Percentiles rank a stretch among this genome's conserved stretches.
Conservation (phyloP, 2,329 filamentous ascomycete species). For the Xylaria polymorpha region DNA sequence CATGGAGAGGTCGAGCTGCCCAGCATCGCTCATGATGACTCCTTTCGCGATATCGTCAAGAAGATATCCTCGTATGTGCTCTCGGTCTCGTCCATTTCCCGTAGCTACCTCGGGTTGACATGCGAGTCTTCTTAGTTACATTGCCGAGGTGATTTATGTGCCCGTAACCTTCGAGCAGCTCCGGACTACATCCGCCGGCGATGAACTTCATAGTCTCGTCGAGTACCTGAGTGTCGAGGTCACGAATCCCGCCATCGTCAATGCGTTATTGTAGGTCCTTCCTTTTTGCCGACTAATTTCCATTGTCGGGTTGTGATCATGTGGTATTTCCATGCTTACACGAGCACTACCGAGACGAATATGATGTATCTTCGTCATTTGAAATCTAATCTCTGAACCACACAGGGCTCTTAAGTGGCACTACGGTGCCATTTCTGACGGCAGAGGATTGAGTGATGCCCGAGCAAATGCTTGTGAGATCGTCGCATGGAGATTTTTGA, state of each 20-base stretch:
- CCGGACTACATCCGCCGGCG: slow-evolving; percentile 72
- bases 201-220: slow-evolving; percentile 68
- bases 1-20: slow-evolving; percentile 58
- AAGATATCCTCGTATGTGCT: slow-evolving; percentile 70
- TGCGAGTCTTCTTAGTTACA: slow-evolving; percentile 60
- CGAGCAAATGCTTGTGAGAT: slow-evolving; percentile 82
- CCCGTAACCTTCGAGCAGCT: slow-evolving; percentile 81
- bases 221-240: slow-evolving; percentile 71
- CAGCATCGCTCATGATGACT: slow-evolving; percentile 67
- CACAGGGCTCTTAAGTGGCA: slow-evolving; percentile 80
- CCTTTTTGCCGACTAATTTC: neutral
- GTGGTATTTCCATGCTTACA: neutral
- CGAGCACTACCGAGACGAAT: neutral
- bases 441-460: slow-evolving; percentile 74
- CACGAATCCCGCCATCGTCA: slow-evolving; percentile 76
- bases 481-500: slow-evolving; percentile 82
- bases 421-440: slow-evolving; percentile 71
- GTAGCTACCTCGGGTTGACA: slow-evolving; percentile 17
- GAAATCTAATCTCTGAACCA: slow-evolving; percentile 25
- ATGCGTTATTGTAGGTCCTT: slow-evolving; percentile 74
- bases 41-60: slow-evolving; percentile 72
- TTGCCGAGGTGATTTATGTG: slow-evolving; percentile 70
- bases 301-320: neutral
- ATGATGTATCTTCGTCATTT: neutral
- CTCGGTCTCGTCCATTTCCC: neutral